A percentile compares a stretch with the other conserved stretches of the same genome.
Evolutionary conservation across 1,139 yeast genomes (phyloP).

Genomic region (Nakaseomyces bracarensis): DNA sequence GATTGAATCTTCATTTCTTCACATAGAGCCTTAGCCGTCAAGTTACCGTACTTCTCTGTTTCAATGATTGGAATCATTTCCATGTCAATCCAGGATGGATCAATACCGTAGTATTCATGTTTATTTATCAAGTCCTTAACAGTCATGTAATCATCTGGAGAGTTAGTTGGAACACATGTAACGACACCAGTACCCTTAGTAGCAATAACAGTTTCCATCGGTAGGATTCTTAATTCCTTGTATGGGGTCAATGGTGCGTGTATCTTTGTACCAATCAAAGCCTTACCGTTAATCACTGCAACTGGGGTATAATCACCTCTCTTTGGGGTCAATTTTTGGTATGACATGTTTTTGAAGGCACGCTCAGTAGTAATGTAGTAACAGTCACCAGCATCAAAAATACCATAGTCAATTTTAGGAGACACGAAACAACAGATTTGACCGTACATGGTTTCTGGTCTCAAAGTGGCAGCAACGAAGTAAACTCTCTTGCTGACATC

Average conservation of each 20-base stretch:
- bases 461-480: slow-evolving; percentile 91
- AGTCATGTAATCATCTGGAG: slow-evolving; percentile 94
- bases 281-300: slow-evolving; percentile 56
- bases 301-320: slow-evolving; percentile 71
- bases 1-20: slow-evolving; percentile 86
- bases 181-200: slow-evolving; percentile 98
- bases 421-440: slow-evolving; percentile 97
- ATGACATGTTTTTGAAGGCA: slow-evolving; percentile 97
- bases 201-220: slow-evolving; percentile 96
- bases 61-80: slow-evolving; percentile 67
- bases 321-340: slow-evolving; percentile 83
- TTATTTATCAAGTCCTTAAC: slow-evolving; percentile 75
- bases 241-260: slow-evolving; percentile 74
- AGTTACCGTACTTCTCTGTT: slow-evolving; percentile 82
- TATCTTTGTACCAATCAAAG: slow-evolving; percentile 78
- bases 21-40: slow-evolving; percentile 78
- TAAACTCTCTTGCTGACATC: slow-evolving; percentile 56
- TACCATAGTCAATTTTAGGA: slow-evolving; percentile 86
- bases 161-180: slow-evolving; percentile 96
- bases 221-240: slow-evolving; percentile 72
- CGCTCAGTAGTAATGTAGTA: slow-evolving; percentile 87
- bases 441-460: slow-evolving; percentile 99
- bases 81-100: slow-evolving; percentile 77
- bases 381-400: slow-evolving; percentile 79
- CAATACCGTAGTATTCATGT: slow-evolving; percentile 81